Base-by-base conservation (phyloP, 495 filamentous ascomycete genomes). In the Aspergillus heteromorphus region DNA sequence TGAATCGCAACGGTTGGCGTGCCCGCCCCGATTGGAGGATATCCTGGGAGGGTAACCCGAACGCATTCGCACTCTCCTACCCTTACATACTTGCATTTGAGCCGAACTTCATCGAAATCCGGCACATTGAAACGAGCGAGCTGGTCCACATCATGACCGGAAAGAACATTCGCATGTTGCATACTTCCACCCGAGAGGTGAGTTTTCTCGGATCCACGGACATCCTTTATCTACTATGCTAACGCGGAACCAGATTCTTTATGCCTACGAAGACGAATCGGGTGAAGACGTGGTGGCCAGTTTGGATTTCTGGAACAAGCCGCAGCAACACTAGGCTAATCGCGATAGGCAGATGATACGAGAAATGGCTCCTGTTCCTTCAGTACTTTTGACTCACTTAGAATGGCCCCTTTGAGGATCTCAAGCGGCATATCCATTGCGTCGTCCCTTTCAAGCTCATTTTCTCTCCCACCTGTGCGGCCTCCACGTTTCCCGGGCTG, bases 21-120 rank as follows among this genome's bases (percentile, higher is more conserved):
- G 91, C 92, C 30, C 80, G 91, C 56, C 88, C 91, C 16, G 95
- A 99, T 65, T 99, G 95, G 95, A 86, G 84, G 56, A 95, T 99
- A 61, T 87, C 88, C 25, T 99, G 95, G 95, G 95, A 99, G 73
- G 95, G 95, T 48, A 87, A 81, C 40, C 95, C 95, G 48, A 85
- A 86, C 60, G 81, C 86, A 38, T 99, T 99, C 67, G 93, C 95
- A 0, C 81, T 97, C 34, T 95, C 88, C 34, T 89, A 92, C 64
- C 92, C 92, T 51, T 99, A 92, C 78, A 95, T 99, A 42, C 74
- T 99, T 58, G 95, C 95, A 5, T 99, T 99, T 67, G 95, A 99
- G 72, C 87, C 91, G n/a, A 96, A 91, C 64, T 99, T 99, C 64
- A 89, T 99, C 56, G 95, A 99, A 72, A 89, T 99, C 61, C 77